A percentile compares a stretch with the other conserved stretches of the same genome.
Conservation (phyloP, 225 moss, liverwort and hornwort species). For the Polytrichum commune region DNA sequence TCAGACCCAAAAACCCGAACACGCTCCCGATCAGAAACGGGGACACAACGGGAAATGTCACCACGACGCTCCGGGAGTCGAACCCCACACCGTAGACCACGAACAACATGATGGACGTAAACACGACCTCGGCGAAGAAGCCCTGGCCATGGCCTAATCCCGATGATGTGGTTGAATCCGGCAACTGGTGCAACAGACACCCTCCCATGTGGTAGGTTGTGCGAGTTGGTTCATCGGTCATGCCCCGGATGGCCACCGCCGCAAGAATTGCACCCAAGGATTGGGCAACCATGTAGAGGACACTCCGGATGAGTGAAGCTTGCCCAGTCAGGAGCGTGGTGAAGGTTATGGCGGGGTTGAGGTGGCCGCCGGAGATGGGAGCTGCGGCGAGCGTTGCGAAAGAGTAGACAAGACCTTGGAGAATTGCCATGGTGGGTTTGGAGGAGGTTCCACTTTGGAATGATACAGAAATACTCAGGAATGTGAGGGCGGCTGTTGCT, state of each 20-base stretch:
- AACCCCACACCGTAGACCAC: conserved; percentile 47
- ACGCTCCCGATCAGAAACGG: conserved; percentile 47
- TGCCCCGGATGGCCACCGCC: conserved; percentile 12
- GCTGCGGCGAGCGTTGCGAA: conserved; percentile 46
- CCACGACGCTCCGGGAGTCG: conserved; percentile 44
- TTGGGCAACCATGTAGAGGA: conserved; percentile 37
- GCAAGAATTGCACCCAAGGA: conserved; percentile 30
- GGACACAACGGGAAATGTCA: conserved; percentile 28
- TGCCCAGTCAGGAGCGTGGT: conserved; percentile 44
- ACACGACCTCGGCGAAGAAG: conserved; percentile 38
- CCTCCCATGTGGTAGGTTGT: conserved; percentile 12
- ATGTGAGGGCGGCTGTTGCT: conserved; percentile 43
- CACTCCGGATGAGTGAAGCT: conserved; percentile 30
- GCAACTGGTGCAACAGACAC: conserved; percentile 18
- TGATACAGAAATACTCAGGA: conserved; percentile 34
- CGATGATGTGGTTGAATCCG: background rate
- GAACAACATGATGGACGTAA: conserved; percentile 40
- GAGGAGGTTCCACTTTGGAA: conserved; percentile 8
- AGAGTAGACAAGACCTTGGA: conserved; percentile 51
- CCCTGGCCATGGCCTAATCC: conserved; percentile 11
- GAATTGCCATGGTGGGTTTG: conserved; percentile 17
- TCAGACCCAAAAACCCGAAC: conserved; percentile 27
- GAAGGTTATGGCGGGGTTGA: conserved; percentile 53
- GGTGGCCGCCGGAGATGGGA: conserved; percentile 51
- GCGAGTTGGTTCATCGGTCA: conserved; percentile 13